A percentile compares a stretch with the other conserved stretches of the same genome.
These are phyloP conservation scores for Chaetomiaceae sp. DNA, from an alignment of 2,329 filamentous ascomycete genomes.

Conservation along the genomic window DNA sequence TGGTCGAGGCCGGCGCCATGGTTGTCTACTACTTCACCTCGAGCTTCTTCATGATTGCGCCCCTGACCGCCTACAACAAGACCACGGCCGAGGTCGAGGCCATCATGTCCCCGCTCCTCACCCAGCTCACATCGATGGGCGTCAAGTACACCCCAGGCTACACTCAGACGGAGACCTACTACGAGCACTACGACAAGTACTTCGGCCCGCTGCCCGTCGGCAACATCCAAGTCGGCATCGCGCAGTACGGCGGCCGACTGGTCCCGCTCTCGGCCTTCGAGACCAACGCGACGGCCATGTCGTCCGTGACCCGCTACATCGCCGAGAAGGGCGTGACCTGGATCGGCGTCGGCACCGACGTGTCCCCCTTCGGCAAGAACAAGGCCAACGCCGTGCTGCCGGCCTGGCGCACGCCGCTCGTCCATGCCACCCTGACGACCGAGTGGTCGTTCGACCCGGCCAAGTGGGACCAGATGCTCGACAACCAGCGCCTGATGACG, in stretches of 20 bases:
- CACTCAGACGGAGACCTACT: constrained; percentile 29
- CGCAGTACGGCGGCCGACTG: constrained; percentile 41
- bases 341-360: constrained; percentile 34
- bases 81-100: constrained; percentile 38
- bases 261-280: constrained; percentile 36
- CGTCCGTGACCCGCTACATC: constrained; percentile 29
- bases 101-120: constrained; percentile 44
- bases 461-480: constrained; percentile 28
- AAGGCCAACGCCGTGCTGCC: constrained; percentile 37
- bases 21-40: constrained; percentile 37
- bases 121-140: constrained; percentile 35
- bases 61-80: constrained; percentile 46
- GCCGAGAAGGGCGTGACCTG: constrained; percentile 33
- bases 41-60: constrained; percentile 42
- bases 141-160: constrained; percentile 27
- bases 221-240: constrained; percentile 47
- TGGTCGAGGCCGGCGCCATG: constrained; percentile 46
- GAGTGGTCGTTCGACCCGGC: constrained; percentile 34
- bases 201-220: constrained; percentile 41
- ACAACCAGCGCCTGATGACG: constrained; percentile 32
- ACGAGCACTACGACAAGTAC: constrained; percentile 43
- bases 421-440: constrained; percentile 32
- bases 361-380: constrained; percentile 25
- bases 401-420: constrained; percentile 35
- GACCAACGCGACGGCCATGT: constrained; percentile 23